These are phyloP conservation scores for Penicillium ucsense DNA, from an alignment of 495 filamentous ascomycete species.

Conservation along the genomic window DNA sequence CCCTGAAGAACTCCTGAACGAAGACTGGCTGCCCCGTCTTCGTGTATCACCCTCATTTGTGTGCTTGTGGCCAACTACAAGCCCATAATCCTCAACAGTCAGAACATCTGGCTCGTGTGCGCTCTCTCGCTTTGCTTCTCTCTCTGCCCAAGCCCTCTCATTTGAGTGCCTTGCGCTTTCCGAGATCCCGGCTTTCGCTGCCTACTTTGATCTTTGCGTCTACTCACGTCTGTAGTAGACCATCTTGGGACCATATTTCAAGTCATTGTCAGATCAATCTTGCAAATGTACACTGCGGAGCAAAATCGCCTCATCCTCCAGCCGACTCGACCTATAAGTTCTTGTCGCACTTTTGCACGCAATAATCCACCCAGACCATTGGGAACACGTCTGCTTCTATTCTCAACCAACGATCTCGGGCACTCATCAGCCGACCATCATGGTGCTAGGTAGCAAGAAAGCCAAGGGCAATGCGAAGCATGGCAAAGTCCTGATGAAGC, in stretches of 20 bases:
- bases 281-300: slow-evolving; percentile 29
- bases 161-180: slow-evolving; percentile 9
- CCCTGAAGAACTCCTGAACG: slow-evolving; percentile 18
- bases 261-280: slow-evolving; percentile 20
- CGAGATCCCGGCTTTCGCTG: background rate
- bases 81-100: slow-evolving; percentile 1
- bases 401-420: slow-evolving; percentile 15
- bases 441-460: slow-evolving; percentile 30
- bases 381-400: slow-evolving; percentile 33
- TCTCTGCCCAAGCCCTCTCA: slow-evolving; percentile 15
- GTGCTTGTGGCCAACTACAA: slow-evolving; percentile 17
- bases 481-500: slow-evolving; percentile 24
- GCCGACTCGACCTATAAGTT: slow-evolving; percentile 19
- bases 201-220: background rate
- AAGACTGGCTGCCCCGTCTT: slow-evolving; percentile 18
- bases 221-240: slow-evolving; percentile 3
- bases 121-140: background rate
- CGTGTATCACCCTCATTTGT: slow-evolving; percentile 30
- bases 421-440: slow-evolving; percentile 26
- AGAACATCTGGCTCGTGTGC: slow-evolving; percentile 2
- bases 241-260: slow-evolving; percentile 30
- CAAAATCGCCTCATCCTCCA: slow-evolving; percentile 13
- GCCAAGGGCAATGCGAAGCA: slow-evolving; percentile 26
- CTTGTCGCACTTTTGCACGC: slow-evolving; percentile 16
- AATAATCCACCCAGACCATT: slow-evolving; percentile 22